Conservation (phyloP, 2,329 filamentous ascomycete species). For the Fusarium bactridioides region DNA sequence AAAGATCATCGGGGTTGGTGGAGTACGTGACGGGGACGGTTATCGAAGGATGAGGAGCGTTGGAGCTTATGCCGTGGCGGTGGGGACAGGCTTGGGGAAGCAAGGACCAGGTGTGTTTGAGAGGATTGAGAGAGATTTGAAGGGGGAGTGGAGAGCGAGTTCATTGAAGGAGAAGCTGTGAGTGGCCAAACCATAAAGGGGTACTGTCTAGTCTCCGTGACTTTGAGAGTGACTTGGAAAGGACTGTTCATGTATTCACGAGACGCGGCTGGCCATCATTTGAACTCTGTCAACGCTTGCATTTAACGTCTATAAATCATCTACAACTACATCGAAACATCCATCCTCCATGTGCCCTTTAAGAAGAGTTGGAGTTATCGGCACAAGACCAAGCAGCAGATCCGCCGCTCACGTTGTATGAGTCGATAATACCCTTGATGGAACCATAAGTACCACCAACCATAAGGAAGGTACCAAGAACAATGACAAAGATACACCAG, state of each 20-base stretch:
- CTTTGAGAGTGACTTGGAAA: not conserved
- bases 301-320: constrained; percentile 17
- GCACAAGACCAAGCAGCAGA: constrained; percentile 53
- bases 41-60: constrained; percentile 71
- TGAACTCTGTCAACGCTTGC: constrained; percentile 21
- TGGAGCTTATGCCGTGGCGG: constrained; percentile 71
- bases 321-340: not conserved
- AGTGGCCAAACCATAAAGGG: not conserved
- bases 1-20: constrained; percentile 74
- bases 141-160: constrained; percentile 23
- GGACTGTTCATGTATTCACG: not conserved
- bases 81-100: constrained; percentile 74
- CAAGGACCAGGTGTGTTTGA: constrained; percentile 69
- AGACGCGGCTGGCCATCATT: not conserved
- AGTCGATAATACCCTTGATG: constrained; percentile 46
- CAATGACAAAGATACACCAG: constrained; percentile 18
- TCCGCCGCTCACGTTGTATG: constrained; percentile 47
- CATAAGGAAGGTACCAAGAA: constrained; percentile 50
- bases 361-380: constrained; percentile 51
- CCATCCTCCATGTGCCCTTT: not conserved
- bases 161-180: not conserved
- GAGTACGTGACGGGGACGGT: constrained; percentile 70
- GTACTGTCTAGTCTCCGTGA: too few species aligned
- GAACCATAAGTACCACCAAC: constrained; percentile 56
- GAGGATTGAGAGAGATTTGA: constrained; percentile 55